These are phyloP conservation scores for Microdochium nivale DNA, from an alignment of 2,329 filamentous ascomycete species.

Conservation along the genomic window DNA sequence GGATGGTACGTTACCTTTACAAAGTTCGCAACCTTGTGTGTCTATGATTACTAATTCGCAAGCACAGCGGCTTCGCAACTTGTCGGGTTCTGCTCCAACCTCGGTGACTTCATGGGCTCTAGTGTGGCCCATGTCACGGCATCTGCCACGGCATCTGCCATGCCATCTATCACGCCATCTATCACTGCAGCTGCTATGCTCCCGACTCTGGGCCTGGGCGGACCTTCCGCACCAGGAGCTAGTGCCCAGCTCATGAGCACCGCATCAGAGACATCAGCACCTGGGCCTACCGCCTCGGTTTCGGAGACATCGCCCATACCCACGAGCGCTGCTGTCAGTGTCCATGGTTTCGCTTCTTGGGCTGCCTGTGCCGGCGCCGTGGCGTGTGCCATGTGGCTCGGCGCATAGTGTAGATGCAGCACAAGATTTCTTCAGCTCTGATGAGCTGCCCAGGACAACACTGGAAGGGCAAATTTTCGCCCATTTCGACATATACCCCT, in stretches of 20 bases:
- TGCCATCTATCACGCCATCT: too few relatives aligned
- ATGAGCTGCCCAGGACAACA: background rate
- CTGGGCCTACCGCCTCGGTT: background rate
- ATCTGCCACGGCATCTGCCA: too few relatives aligned
- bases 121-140: background rate
- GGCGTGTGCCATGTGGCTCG: background rate
- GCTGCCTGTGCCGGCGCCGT: background rate
- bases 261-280: background rate
- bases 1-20: background rate
- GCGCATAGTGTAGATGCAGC: background rate
- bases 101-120: slow-evolving; percentile 1
- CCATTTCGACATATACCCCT: background rate
- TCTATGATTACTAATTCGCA: background rate
- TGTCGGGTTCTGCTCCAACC: background rate
- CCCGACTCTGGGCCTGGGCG: background rate
- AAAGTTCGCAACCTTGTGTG: background rate
- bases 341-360: background rate
- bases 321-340: background rate
- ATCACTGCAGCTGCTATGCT: slow-evolving; percentile 1
- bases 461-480: background rate
- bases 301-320: background rate
- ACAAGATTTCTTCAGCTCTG: background rate
- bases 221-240: background rate
- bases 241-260: background rate
- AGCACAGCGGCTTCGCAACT: background rate